Percentiles rank a stretch among this genome's conserved stretches.
These are phyloP conservation scores for Sordariomycetes sp. DNA, from an alignment of 2,329 filamentous ascomycete genomes.

Conservation along the genomic window DNA sequence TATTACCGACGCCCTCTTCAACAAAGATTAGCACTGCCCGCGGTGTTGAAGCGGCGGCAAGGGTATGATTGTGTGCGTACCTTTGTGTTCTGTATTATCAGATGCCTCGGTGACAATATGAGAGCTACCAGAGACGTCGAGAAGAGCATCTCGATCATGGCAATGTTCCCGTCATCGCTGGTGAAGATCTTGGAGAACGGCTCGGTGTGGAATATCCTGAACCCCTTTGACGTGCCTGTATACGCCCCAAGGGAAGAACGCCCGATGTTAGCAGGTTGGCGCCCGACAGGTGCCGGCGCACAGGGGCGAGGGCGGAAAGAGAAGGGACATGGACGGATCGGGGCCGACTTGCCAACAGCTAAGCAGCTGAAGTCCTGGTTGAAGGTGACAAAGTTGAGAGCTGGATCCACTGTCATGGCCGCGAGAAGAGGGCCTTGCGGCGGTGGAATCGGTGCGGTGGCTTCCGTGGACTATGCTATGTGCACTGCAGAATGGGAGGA, in stretches of 20 bases:
- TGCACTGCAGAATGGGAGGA: not conserved
- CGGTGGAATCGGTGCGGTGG: not conserved
- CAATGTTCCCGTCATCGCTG: slow-evolving; percentile 88
- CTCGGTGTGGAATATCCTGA: slow-evolving; percentile 93
- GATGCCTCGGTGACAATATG: slow-evolving; percentile 79
- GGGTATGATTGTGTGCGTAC: slow-evolving; percentile 30
- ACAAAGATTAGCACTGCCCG: not conserved
- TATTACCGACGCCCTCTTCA: slow-evolving; percentile 64
- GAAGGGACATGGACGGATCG: slow-evolving; percentile 5
- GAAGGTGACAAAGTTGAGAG: slow-evolving; percentile 97
- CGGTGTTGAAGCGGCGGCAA: not conserved
- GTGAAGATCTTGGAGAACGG: slow-evolving; percentile 93
- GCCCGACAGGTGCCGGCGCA: not conserved
- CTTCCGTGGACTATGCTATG: not conserved
- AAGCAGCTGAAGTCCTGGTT: slow-evolving; percentile 98
- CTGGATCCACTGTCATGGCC: slow-evolving; percentile 48
- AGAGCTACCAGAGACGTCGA: slow-evolving; percentile 93
- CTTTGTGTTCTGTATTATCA: slow-evolving; percentile 97
- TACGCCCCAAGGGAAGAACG: not conserved
- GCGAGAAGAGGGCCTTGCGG: not conserved
- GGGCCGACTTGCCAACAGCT: slow-evolving; percentile 63
- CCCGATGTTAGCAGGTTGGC: not conserved
- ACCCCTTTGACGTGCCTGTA: slow-evolving; percentile 80
- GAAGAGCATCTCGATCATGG: slow-evolving; percentile 97
- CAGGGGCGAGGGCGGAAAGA: not conserved